Conservation (phyloP, 2,329 filamentous ascomycete species). For the Aspergillus sp. region DNA sequence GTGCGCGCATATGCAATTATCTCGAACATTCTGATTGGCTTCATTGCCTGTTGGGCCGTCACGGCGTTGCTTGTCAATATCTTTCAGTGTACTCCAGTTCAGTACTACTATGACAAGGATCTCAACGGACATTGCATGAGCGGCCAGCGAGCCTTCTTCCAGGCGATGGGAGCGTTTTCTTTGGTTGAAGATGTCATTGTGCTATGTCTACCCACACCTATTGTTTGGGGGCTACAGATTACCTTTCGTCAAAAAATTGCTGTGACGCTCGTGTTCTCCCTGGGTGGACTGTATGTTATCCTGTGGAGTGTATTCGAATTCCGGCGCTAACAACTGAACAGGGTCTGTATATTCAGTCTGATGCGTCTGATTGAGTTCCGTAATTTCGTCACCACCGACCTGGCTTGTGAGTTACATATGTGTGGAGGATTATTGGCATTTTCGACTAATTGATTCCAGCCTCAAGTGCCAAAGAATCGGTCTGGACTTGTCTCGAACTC, state of each 20-base stretch:
- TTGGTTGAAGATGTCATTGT: constrained; percentile 16
- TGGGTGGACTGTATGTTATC: constrained; percentile 13
- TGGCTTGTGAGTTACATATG: not conserved
- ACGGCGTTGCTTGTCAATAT: constrained; percentile 13
- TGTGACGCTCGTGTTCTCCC: constrained; percentile 13
- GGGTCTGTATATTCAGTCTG: constrained; percentile 26
- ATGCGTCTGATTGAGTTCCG: constrained; percentile 18
- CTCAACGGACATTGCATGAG: constrained; percentile 16
- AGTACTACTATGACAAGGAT: constrained; percentile 17
- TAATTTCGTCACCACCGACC: constrained; percentile 12
- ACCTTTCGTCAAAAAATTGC: constrained; percentile 14
- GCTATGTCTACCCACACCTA: constrained; percentile 12
- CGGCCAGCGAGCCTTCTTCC: constrained; percentile 13
- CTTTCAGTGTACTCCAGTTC: constrained; percentile 15
- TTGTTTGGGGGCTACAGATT: constrained; percentile 15
- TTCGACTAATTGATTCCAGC: constrained; percentile 1
- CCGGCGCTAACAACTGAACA: not conserved
- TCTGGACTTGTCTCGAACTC: constrained; percentile 25
- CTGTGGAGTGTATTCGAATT: no score
- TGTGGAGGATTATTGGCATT: no score
- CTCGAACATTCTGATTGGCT: constrained; percentile 12
- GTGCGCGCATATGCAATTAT: constrained; percentile 3
- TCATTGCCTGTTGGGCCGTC: constrained; percentile 15
- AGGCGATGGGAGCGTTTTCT: constrained; percentile 14
- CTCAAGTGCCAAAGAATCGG: constrained; percentile 25